Conservation (phyloP, 2,329 filamentous ascomycete species). For the Alternaria longipes region DNA sequence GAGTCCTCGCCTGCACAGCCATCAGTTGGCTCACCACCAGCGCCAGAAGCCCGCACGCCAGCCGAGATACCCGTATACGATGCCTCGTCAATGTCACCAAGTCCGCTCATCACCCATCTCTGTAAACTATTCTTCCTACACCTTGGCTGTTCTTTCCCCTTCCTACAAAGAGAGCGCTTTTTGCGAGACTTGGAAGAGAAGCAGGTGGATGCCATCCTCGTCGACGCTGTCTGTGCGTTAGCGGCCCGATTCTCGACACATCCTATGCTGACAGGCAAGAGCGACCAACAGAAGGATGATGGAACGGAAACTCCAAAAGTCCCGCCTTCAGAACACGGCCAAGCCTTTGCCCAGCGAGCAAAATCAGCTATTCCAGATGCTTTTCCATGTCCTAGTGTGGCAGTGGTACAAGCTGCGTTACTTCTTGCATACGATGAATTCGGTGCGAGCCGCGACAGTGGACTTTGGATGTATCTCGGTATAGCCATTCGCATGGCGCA, state of each 20-base stretch:
- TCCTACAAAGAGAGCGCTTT: slow-evolving; percentile 77
- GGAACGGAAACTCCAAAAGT: slow-evolving; percentile 32
- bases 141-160: slow-evolving; percentile 86
- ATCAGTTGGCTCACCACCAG: slow-evolving; percentile 39
- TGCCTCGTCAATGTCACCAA: slow-evolving; percentile 74
- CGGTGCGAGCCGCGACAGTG: slow-evolving; percentile 86
- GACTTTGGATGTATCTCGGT: slow-evolving; percentile 92
- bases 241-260: slow-evolving; percentile 80
- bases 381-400: slow-evolving; percentile 82
- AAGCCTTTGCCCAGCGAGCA: slow-evolving; percentile 81
- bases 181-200: slow-evolving; percentile 81
- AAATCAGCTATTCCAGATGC: slow-evolving; percentile 85
- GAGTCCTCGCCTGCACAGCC: slow-evolving; percentile 49
- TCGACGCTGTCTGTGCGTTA: slow-evolving; percentile 85
- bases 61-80: slow-evolving; percentile 75
- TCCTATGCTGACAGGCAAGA: slow-evolving; percentile 61
- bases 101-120: slow-evolving; percentile 77
- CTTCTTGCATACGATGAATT: slow-evolving; percentile 90
- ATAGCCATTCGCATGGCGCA: slow-evolving; percentile 85
- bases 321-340: slow-evolving; percentile 72
- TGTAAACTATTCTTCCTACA: slow-evolving; percentile 83
- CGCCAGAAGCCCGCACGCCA: slow-evolving; percentile 54
- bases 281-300: slow-evolving; percentile 55
- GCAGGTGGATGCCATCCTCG: slow-evolving; percentile 81
- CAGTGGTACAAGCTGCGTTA: slow-evolving; percentile 83